Percentiles rank a stretch among this genome's conserved stretches.
These are phyloP conservation scores for Sclerotinia borealis DNA, from an alignment of 2,329 filamentous ascomycete species.

Conservation along the genomic window DNA sequence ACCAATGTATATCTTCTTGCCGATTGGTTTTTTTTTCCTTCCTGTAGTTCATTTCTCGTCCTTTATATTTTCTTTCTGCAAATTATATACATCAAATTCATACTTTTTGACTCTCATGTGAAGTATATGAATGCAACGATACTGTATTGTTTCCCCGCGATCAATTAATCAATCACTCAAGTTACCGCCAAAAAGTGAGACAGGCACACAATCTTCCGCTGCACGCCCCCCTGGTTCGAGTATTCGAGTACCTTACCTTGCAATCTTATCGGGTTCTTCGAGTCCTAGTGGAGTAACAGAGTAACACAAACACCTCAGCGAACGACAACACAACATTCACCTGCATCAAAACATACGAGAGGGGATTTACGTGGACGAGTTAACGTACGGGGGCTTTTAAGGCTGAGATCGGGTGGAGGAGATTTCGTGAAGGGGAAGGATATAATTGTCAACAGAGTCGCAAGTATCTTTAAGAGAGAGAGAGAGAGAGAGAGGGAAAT, in stretches of 20 bases:
- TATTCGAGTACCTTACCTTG: background rate
- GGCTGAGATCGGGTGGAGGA: background rate
- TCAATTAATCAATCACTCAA: background rate
- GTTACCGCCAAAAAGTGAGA: background rate
- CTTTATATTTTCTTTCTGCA: background rate
- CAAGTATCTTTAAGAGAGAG: background rate
- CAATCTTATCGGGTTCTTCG: background rate
- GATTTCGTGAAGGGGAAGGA: background rate
- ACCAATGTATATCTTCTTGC: background rate
- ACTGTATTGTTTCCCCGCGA: background rate
- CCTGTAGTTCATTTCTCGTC: background rate
- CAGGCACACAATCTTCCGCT: background rate
- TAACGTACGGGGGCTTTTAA: background rate
- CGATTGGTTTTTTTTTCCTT: no score
- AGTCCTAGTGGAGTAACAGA: background rate
- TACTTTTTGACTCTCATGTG: background rate
- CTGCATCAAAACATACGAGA: background rate
- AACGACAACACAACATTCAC: constrained; percentile 6
- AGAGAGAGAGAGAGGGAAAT: background rate
- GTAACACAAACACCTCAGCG: background rate
- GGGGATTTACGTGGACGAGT: background rate
- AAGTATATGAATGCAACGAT: background rate
- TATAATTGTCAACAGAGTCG: background rate
- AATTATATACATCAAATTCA: no score
- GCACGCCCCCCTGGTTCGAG: background rate